Evolutionary conservation across 176 grass and related monocot species (phyloP).

Genomic region (Carex pumila): DNA sequence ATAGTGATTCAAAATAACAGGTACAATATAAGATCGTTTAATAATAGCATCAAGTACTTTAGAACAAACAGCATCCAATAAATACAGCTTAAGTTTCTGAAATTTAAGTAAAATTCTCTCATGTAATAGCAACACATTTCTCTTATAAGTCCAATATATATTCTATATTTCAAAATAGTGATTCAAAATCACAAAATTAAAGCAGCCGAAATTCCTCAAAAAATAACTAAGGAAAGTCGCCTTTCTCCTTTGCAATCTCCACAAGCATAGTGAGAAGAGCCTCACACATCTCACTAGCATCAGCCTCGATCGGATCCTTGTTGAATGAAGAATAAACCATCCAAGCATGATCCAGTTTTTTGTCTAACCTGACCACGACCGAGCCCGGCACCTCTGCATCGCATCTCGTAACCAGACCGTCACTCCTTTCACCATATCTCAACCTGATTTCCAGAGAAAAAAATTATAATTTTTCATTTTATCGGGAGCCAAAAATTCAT

Average conservation of each 20-base stretch:
- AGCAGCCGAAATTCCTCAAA: background rate
- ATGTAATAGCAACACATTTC: background rate
- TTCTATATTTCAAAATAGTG: background rate
- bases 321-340: constrained; percentile 61
- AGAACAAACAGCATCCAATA: background rate
- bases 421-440: constrained; percentile 58
- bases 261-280: constrained; percentile 73
- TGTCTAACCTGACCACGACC: constrained; percentile 58
- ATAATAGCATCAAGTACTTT: background rate
- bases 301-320: constrained; percentile 37
- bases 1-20: background rate
- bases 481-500: too few species aligned
- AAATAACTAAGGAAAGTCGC: background rate
- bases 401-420: constrained; percentile 57
- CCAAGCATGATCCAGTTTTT: constrained; percentile 79
- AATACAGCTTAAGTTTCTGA: background rate
- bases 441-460: constrained; percentile 11
- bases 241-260: constrained; percentile 41
- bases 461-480: background rate
- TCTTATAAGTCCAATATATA: background rate
- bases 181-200: background rate
- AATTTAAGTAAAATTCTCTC: background rate
- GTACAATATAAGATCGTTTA: background rate
- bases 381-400: constrained; percentile 85
- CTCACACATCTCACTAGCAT: constrained; percentile 75